Evolutionary conservation across 495 filamentous ascomycete genomes (phyloP).

Genomic region (Massariosphaeria phaeospora): DNA sequence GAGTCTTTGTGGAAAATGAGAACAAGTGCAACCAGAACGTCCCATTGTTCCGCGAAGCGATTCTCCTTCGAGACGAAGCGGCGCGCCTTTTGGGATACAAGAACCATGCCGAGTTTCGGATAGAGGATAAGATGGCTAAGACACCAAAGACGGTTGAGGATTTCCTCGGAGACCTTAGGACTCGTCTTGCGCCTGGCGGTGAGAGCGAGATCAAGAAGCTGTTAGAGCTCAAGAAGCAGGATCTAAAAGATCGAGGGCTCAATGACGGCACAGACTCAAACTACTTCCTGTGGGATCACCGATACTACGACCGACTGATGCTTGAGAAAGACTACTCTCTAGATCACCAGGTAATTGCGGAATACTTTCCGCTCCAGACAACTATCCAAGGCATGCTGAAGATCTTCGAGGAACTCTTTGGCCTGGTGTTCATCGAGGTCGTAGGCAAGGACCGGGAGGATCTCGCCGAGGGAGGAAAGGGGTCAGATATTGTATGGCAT

Average conservation of each 20-base stretch:
- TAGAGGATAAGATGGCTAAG: constrained; percentile 99
- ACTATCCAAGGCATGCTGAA: constrained; percentile 86
- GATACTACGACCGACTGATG: constrained; percentile 87
- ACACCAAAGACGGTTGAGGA: constrained; percentile 75
- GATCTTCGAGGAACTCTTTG: constrained; percentile 92
- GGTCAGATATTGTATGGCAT: constrained; percentile 65
- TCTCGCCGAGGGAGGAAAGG: constrained; percentile 54
- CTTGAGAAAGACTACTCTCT: constrained; percentile 84
- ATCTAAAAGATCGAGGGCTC: constrained; percentile 55
- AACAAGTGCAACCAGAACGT: constrained; percentile 86
- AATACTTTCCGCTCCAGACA: constrained; percentile 85
- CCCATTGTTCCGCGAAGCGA: constrained; percentile 77
- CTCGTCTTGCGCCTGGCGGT: constrained; percentile 69
- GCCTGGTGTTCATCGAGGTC: constrained; percentile 84
- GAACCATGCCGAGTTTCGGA: constrained; percentile 83
- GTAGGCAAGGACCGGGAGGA: constrained; percentile 53
- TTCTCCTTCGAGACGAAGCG: constrained; percentile 85
- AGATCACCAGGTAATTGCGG: constrained; percentile 82
- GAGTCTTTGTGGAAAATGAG: constrained; percentile 58
- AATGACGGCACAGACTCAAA: constrained; percentile 58
- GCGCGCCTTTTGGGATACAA: constrained; percentile 87
- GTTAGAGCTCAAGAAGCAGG: constrained; percentile 72
- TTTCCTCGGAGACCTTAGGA: constrained; percentile 77
- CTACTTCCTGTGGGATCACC: constrained; percentile 89
- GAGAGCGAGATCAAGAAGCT: constrained; percentile 68